Evolutionary conservation across 2,329 filamentous ascomycete genomes (phyloP).

Genomic region (Rutstroemia sp.): DNA sequence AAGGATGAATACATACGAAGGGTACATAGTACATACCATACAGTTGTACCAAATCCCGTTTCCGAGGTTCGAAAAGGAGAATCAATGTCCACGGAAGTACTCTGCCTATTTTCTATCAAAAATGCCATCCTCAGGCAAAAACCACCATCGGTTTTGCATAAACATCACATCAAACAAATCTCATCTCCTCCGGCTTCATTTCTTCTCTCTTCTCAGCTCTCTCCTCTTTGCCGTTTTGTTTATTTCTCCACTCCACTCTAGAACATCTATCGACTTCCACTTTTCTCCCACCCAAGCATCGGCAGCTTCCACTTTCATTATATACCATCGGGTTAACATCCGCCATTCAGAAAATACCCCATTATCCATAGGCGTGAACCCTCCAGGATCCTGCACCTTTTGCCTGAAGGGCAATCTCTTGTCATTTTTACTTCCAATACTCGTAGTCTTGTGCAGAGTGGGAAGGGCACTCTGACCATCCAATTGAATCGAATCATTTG

Average conservation of each 20-base stretch:
- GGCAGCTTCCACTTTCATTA: neutral
- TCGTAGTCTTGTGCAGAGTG: too few relatives aligned
- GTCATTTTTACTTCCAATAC: neutral
- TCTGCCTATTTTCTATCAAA: too few relatives aligned
- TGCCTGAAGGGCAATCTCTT: neutral
- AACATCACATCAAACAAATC: too few relatives aligned
- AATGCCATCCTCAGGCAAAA: too few relatives aligned
- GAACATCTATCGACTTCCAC: neutral
- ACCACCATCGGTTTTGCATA: too few relatives aligned
- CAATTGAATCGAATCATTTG: neutral
- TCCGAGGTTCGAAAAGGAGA: neutral
- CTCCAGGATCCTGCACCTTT: too few relatives aligned
- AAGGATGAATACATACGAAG: neutral
- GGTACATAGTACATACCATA: too few relatives aligned
- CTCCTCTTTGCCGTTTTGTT: neutral
- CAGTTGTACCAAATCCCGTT: too few relatives aligned
- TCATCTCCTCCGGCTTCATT: neutral
- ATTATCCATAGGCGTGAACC: too few relatives aligned
- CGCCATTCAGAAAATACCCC: too few relatives aligned
- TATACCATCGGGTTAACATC: neutral
- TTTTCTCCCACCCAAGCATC: neutral
- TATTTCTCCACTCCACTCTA: neutral
- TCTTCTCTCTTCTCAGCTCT: neutral
- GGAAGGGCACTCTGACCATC: neutral
- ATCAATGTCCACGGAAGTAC: neutral